These are phyloP conservation scores for Erythrobasidium hasegawianum DNA, from an alignment of 1,284 basidiomycete species.

Conservation along the genomic window DNA sequence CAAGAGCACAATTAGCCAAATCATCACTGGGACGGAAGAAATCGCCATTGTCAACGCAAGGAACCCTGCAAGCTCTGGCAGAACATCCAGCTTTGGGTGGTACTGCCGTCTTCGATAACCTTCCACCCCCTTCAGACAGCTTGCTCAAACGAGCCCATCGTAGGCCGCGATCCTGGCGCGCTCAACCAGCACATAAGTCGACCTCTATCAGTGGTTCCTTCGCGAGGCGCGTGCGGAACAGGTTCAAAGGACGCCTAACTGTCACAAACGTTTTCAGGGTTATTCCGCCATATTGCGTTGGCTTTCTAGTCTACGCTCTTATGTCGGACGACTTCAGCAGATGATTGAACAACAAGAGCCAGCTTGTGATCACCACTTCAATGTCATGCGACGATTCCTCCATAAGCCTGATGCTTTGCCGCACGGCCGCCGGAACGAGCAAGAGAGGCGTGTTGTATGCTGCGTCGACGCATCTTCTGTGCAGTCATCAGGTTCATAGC, in stretches of 20 bases:
- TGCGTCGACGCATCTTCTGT: too few relatives aligned
- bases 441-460: too few relatives aligned
- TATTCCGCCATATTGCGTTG: constrained; percentile 30
- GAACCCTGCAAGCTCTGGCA: constrained; percentile 10
- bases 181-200: background rate
- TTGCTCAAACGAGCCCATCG: background rate
- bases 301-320: constrained; percentile 30
- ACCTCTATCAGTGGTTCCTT: background rate
- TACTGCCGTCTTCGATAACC: constrained; percentile 24
- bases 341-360: background rate
- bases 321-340: constrained; percentile 17
- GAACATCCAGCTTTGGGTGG: constrained; percentile 32
- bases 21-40: background rate
- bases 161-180: constrained; percentile 1
- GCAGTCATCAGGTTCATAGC: too few relatives aligned
- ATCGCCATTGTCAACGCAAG: background rate
- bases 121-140: constrained; percentile 7
- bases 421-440: too few relatives aligned
- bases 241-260: background rate
- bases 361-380: too few relatives aligned
- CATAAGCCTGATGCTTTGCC: too few relatives aligned
- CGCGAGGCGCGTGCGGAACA: background rate
- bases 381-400: too few relatives aligned
- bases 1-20: constrained; percentile 10
- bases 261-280: constrained; percentile 24